These are phyloP conservation scores for Solanum pinnatisectum DNA, from an alignment of 257 asterid species.

Conservation along the genomic window DNA sequence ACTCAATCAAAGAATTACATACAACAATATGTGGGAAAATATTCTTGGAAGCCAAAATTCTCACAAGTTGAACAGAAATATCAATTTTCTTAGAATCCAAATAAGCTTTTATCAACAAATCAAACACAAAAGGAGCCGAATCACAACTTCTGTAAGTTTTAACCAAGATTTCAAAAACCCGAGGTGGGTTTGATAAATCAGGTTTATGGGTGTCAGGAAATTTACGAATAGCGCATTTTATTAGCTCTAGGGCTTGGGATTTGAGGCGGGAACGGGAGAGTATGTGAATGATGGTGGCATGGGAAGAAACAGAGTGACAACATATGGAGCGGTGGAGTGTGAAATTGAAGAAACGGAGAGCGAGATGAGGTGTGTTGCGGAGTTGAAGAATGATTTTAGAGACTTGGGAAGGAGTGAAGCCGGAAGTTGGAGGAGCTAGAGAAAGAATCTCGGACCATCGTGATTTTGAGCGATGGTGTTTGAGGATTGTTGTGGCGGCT, in stretches of 20 bases:
- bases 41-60: constrained; percentile 45
- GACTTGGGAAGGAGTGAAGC: constrained; percentile 55
- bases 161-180: constrained; percentile 48
- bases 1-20: constrained; percentile 57
- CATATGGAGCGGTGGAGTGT: constrained; percentile 58
- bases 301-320: constrained; percentile 56
- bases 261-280: constrained; percentile 66
- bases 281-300: constrained; percentile 60
- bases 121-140: constrained; percentile 90
- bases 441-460: constrained; percentile 84
- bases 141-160: constrained; percentile 60
- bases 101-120: constrained; percentile 58
- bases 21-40: constrained; percentile 34
- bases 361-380: constrained; percentile 67
- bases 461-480: constrained; percentile 85
- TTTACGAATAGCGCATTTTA: constrained; percentile 47
- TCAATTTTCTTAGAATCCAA: constrained; percentile 62
- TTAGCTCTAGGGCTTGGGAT: constrained; percentile 34
- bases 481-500: constrained; percentile 66
- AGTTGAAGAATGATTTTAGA: constrained; percentile 48
- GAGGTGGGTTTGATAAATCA: constrained; percentile 9
- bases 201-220: constrained; percentile 27
- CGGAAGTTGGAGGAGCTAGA: constrained; percentile 29
- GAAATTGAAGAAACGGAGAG: constrained; percentile 56
- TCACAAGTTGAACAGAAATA: constrained; percentile 34